Evolutionary conservation across 129 eudicot species (phyloP).

Genomic region (Pulicaria dysenterica): DNA sequence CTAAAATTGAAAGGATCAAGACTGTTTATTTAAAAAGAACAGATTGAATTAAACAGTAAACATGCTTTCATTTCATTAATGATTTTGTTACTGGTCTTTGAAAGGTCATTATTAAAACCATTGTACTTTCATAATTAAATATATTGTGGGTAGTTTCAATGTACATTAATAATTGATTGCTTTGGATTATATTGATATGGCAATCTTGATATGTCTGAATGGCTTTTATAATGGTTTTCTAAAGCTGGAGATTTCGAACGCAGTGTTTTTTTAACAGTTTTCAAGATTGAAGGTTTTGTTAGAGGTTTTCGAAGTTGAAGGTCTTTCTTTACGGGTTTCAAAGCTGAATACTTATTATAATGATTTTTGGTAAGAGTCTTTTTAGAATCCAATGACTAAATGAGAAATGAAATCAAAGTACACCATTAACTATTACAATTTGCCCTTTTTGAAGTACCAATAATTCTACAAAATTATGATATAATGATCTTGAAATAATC

Average conservation of each 20-base stretch:
- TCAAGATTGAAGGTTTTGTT: background rate
- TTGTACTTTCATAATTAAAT: constrained; percentile 10
- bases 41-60: background rate
- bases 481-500: background rate
- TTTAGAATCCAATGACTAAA: background rate
- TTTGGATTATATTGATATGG: constrained; percentile 12
- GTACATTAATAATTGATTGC: constrained; percentile 1
- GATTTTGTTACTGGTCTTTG: background rate
- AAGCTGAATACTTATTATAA: background rate
- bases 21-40: background rate
- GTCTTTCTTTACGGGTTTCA: background rate
- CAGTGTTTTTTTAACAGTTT: too few relatives aligned
- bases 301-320: background rate
- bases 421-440: background rate
- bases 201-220: constrained; percentile 6
- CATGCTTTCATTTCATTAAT: background rate
- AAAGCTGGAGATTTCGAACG: background rate
- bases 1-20: background rate
- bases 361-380: background rate
- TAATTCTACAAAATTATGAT: background rate
- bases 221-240: constrained; percentile 16
- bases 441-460: constrained; percentile 1
- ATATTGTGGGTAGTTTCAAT: constrained; percentile 8
- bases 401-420: background rate
- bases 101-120: background rate